These are phyloP conservation scores for Chytriomyces hyalinus DNA, from an alignment of 192 early-diverging fungal species.

Conservation along the genomic window DNA sequence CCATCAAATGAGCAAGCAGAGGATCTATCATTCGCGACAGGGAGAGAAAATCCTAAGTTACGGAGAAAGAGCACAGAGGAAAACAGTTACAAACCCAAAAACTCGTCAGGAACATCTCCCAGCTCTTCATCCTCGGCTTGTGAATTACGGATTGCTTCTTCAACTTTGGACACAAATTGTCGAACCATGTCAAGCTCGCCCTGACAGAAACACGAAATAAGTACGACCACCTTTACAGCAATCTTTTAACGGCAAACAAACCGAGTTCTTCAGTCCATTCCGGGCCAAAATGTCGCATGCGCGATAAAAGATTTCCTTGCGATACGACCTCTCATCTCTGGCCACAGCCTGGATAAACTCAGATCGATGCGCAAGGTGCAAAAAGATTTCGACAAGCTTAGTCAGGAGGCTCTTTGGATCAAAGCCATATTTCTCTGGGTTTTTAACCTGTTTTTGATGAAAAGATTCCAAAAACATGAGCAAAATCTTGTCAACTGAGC, in stretches of 20 bases:
- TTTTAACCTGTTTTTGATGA: conserved; percentile 62
- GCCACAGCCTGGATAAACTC: conserved; percentile 85
- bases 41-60: conserved; percentile 21
- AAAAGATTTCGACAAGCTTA: conserved; percentile 83
- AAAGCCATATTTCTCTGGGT: conserved; percentile 88
- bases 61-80: not conserved
- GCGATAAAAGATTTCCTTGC: conserved; percentile 74
- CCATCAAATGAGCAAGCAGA: conserved; percentile 83
- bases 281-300: conserved; percentile 71
- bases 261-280: conserved; percentile 64
- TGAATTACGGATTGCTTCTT: conserved; percentile 67
- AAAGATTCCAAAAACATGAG: conserved; percentile 29
- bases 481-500: not conserved
- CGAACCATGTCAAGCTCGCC: conserved; percentile 68
- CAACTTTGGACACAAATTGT: conserved; percentile 75
- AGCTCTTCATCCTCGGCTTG: conserved; percentile 77
- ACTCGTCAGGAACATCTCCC: conserved; percentile 87
- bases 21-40: conserved; percentile 63
- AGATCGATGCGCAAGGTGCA: conserved; percentile 67
- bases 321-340: conserved; percentile 84
- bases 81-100: conserved; percentile 59
- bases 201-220: conserved; percentile 6
- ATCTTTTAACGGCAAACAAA: conserved; percentile 18
- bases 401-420: conserved; percentile 80
- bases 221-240: too few species aligned